Conservation (phyloP, 352 stramenopile species). For the Phytophthora aleatoria region DNA sequence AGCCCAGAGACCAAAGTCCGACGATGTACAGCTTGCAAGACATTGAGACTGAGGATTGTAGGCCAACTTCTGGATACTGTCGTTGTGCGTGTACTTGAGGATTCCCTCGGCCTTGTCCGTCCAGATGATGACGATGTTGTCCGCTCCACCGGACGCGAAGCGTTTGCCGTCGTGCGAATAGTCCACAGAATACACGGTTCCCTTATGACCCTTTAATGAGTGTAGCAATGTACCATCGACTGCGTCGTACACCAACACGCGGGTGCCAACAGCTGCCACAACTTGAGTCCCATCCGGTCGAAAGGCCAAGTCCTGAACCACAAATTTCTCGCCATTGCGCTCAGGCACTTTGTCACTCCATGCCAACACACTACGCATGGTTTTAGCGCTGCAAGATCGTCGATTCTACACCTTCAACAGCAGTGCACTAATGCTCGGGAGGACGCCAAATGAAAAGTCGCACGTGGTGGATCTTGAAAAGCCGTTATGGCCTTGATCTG, state of each 20-base stretch:
- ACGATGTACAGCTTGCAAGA: constrained; percentile 92
- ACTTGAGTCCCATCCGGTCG: constrained; percentile 89
- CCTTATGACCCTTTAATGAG: constrained; percentile 92
- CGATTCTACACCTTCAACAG: constrained; percentile 2
- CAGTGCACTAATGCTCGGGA: constrained; percentile 4
- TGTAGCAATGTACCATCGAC: constrained; percentile 90
- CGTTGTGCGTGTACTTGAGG: constrained; percentile 97
- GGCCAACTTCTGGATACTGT: constrained; percentile 91
- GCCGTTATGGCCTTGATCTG: constrained; percentile 2
- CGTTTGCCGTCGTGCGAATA: constrained; percentile 92
- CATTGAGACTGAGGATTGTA: constrained; percentile 94
- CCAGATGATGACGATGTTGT: constrained; percentile 98
- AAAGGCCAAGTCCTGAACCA: constrained; percentile 91
- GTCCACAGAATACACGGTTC: constrained; percentile 92
- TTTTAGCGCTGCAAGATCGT: not conserved
- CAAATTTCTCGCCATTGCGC: constrained; percentile 85
- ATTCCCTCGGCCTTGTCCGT: constrained; percentile 93
- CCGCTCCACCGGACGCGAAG: constrained; percentile 92
- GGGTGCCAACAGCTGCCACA: constrained; percentile 90
- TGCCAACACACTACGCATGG: constrained; percentile 77
- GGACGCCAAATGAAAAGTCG: constrained; percentile 48
- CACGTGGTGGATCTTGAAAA: constrained; percentile 40
- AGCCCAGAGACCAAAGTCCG: constrained; percentile 95
- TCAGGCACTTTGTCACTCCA: constrained; percentile 90
- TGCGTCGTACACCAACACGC: constrained; percentile 94